Evolutionary conservation across 164 flowering plant genomes (phyloP).

Genomic region (Saururus chinensis): DNA sequence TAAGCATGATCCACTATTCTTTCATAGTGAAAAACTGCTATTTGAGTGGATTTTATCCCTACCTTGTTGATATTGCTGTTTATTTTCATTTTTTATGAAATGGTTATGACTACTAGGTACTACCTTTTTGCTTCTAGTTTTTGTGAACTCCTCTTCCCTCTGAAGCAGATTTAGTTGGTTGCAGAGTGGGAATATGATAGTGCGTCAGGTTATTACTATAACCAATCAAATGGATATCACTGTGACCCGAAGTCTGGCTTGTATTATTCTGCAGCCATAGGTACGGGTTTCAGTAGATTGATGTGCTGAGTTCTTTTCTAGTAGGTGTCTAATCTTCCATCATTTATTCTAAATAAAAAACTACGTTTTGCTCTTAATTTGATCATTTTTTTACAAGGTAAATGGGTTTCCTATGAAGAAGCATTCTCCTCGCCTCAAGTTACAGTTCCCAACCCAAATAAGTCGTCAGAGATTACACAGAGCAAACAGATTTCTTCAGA

Average conservation of each 20-base stretch:
- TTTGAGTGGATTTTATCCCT: too few species aligned
- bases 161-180: conserved; percentile 28
- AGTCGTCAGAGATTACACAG: neutral
- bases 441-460: conserved; percentile 7
- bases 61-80: too few species aligned
- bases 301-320: conserved; percentile 1
- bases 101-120: too few species aligned
- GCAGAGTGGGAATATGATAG: conserved; percentile 79
- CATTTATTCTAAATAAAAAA: neutral
- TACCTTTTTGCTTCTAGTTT: too few species aligned
- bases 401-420: conserved; percentile 80
- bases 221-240: conserved; percentile 42
- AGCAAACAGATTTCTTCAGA: neutral
- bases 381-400: conserved; percentile 33
- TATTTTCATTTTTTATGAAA: too few species aligned
- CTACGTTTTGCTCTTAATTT: neutral
- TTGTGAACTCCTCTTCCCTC: neutral
- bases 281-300: conserved; percentile 19
- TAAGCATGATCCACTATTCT: too few species aligned
- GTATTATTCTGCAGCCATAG: conserved; percentile 67
- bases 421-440: conserved; percentile 38
- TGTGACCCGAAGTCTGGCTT: conserved; percentile 84
- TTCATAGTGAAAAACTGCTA: too few species aligned
- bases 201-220: conserved; percentile 68
- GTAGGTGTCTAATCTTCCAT: neutral